These are phyloP conservation scores for Coccomyxa sp. DNA, from an alignment of 139 green algal genomes.

Conservation along the genomic window DNA sequence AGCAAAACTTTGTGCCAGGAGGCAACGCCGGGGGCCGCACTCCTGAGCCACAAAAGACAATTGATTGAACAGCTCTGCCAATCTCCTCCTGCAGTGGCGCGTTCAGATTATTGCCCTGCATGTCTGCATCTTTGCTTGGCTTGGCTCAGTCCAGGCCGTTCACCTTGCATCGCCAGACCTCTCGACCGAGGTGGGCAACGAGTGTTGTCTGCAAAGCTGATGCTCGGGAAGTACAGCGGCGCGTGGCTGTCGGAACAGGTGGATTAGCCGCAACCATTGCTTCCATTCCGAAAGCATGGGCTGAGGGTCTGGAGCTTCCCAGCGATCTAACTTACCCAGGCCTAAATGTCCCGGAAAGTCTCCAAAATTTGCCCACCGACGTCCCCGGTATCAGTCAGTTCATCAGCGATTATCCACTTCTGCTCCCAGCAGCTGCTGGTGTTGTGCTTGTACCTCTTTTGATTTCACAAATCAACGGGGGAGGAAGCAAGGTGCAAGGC, in stretches of 20 bases:
- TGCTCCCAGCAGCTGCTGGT: not conserved
- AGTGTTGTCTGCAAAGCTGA: no score
- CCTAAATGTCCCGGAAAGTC: not conserved
- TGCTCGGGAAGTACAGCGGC: no score
- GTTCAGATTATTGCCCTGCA: no score
- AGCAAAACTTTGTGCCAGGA: no score
- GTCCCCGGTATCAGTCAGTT: not conserved
- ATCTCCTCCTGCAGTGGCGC: no score
- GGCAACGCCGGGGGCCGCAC: no score
- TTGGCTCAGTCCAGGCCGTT: no score
- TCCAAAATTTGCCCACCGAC: not conserved
- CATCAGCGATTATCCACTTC: not conserved
- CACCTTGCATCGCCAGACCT: no score
- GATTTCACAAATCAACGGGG: not conserved
- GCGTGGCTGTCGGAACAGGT: not conserved
- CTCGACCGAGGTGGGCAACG: no score
- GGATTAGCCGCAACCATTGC: not conserved
- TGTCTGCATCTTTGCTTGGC: no score
- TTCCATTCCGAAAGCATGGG: not conserved
- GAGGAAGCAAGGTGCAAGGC: not conserved
- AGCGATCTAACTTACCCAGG: not conserved
- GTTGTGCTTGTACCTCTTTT: not conserved
- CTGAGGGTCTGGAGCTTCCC: not conserved
- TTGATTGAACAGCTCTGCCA: no score
- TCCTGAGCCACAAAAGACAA: no score